Percentiles rank a stretch among this genome's conserved stretches.
Evolutionary conservation across 2,329 filamentous ascomycete genomes (phyloP).

Genomic region (Penicillium sp.): DNA sequence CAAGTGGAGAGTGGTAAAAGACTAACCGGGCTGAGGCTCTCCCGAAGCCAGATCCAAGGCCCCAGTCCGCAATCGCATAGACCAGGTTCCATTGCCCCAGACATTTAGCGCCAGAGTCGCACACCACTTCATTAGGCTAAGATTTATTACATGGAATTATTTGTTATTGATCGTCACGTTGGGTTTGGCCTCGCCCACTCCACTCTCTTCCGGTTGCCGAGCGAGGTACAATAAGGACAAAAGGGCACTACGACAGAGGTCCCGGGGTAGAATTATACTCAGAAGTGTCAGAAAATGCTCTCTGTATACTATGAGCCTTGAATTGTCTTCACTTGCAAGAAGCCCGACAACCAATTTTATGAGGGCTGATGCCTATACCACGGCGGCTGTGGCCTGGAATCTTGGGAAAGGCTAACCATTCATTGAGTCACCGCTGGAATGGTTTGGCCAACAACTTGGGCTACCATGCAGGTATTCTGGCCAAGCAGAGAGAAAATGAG

Average conservation of each 20-base stretch:
- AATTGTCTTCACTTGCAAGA: not conserved
- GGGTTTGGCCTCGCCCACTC: not conserved
- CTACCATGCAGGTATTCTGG: slow-evolving; percentile 15
- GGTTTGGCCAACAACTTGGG: slow-evolving; percentile 24
- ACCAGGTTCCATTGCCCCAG: slow-evolving; percentile 23
- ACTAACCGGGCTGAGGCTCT: slow-evolving; percentile 23
- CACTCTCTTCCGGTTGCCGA: not conserved
- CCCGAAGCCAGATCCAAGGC: slow-evolving; percentile 29
- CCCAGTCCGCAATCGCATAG: slow-evolving; percentile 26
- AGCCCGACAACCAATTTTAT: not conserved
- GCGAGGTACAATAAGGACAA: not conserved
- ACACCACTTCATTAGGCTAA: slow-evolving; percentile 15
- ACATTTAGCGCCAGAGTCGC: slow-evolving; percentile 33
- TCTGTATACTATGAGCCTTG: not conserved
- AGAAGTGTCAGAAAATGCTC: too few relatives aligned
- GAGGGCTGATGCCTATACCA: slow-evolving; percentile 15
- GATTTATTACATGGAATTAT: slow-evolving; percentile 18
- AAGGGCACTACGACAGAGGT: not conserved
- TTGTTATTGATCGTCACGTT: slow-evolving; percentile 18
- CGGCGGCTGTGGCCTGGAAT: slow-evolving; percentile 19
- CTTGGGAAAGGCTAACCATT: slow-evolving; percentile 23
- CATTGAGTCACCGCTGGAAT: slow-evolving; percentile 19
- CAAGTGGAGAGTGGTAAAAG: slow-evolving; percentile 15
- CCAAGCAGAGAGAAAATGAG: slow-evolving; percentile 17
- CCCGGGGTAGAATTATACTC: not conserved